Conservation (phyloP, 768 basidiomycete species). For the Phanerochaete carnosa region DNA sequence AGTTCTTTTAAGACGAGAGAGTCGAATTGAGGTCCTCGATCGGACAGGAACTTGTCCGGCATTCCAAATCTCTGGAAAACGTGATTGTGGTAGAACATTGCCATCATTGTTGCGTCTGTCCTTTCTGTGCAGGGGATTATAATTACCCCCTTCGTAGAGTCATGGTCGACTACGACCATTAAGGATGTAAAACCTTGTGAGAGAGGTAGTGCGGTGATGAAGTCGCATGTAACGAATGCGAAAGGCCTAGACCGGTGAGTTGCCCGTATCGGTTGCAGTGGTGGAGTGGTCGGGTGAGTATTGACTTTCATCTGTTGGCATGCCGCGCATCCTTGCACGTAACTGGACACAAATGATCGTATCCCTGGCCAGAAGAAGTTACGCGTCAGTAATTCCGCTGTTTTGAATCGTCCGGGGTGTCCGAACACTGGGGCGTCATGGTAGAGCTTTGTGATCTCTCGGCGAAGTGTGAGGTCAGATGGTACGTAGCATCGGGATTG, state of each 20-base stretch:
- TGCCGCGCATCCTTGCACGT: slow-evolving; percentile 25
- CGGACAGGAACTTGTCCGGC: too few species aligned
- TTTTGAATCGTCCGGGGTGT: slow-evolving; percentile 27
- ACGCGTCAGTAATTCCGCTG: slow-evolving; percentile 16
- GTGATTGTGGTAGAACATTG: too few species aligned
- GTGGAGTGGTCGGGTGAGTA: neutral
- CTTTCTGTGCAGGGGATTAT: slow-evolving; percentile 32
- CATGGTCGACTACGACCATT: neutral
- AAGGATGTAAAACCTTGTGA: neutral
- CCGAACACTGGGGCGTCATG: slow-evolving; percentile 25
- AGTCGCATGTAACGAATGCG: slow-evolving; percentile 23
- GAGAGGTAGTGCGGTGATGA: slow-evolving; percentile 23
- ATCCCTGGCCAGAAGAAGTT: slow-evolving; percentile 31
- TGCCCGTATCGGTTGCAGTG: slow-evolving; percentile 5
- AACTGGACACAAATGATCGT: slow-evolving; percentile 13
- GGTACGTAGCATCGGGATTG: slow-evolving; percentile 2
- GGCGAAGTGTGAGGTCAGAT: neutral
- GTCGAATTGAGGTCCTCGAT: too few species aligned
- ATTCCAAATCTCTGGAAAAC: too few species aligned
- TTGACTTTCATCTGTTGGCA: slow-evolving; percentile 26
- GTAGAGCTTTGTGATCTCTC: slow-evolving; percentile 8
- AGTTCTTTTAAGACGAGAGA: too few species aligned
- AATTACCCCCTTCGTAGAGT: slow-evolving; percentile 23
- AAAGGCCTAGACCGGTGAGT: neutral
- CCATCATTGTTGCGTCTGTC: slow-evolving; percentile 14